These are phyloP conservation scores for Aspergillus steynii DNA, from an alignment of 495 filamentous ascomycete species.

Conservation along the genomic window DNA sequence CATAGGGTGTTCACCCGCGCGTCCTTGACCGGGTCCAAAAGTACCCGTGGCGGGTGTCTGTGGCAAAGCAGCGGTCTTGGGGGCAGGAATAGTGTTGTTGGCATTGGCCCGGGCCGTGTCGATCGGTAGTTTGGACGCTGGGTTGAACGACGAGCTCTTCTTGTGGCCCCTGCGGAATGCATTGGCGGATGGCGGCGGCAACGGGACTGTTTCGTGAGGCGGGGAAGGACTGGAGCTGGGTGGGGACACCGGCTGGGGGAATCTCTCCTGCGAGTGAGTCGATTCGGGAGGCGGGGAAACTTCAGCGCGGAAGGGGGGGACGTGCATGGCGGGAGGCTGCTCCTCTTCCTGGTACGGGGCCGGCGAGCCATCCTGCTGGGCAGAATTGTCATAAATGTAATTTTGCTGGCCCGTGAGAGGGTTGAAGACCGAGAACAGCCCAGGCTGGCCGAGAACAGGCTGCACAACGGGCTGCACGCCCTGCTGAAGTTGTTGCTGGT, in stretches of 20 bases:
- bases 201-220: conserved; percentile 63
- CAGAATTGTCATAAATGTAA: conserved; percentile 63
- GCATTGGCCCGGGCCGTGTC: conserved; percentile 61
- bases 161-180: conserved; percentile 91
- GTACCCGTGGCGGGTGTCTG: conserved; percentile 80
- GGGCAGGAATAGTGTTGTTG: conserved; percentile 47
- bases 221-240: conserved; percentile 66
- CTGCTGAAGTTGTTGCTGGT: conserved; percentile 71
- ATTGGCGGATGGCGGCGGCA: conserved; percentile 78
- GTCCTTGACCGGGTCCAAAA: conserved; percentile 89
- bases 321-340: conserved; percentile 46
- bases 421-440: conserved; percentile 80
- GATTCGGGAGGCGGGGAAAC: conserved; percentile 74
- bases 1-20: conserved; percentile 90
- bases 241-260: conserved; percentile 54
- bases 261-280: conserved; percentile 48
- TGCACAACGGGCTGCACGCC: conserved; percentile 70
- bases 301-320: conserved; percentile 69
- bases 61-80: conserved; percentile 77
- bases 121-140: conserved; percentile 57
- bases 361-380: conserved; percentile 32
- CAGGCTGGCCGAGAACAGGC: conserved; percentile 67
- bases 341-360: conserved; percentile 38
- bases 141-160: conserved; percentile 80
- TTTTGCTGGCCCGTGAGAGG: conserved; percentile 77